These are phyloP conservation scores for Starmerella etchellsii DNA, from an alignment of 805 yeast genomes.

Conservation along the genomic window DNA sequence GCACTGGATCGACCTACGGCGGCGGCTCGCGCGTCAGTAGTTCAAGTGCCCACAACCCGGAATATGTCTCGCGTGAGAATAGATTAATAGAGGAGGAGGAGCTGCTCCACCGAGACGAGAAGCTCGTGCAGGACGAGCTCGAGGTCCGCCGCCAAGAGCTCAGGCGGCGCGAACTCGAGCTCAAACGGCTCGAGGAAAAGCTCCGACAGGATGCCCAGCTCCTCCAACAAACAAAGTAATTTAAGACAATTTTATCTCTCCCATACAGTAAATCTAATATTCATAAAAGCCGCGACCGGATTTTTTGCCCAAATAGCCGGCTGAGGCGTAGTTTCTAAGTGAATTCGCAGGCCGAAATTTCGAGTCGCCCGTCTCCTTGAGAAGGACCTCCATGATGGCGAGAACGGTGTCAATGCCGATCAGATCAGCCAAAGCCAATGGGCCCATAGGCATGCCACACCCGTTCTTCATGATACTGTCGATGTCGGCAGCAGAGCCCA, in stretches of 20 bases:
- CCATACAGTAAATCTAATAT: too few relatives aligned
- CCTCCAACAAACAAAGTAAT: conserved; percentile 1
- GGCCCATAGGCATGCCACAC: conserved; percentile 38
- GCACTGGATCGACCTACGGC: background rate
- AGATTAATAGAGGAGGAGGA: conserved; percentile 83
- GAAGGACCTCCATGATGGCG: conserved; percentile 32
- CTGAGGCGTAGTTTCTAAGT: conserved; percentile 31
- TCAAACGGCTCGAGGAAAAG: conserved; percentile 66
- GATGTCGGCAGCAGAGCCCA: conserved; percentile 31
- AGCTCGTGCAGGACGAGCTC: conserved; percentile 77
- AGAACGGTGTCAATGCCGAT: conserved; percentile 34
- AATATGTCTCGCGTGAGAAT: conserved; percentile 63
- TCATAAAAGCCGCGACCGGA: conserved; percentile 33
- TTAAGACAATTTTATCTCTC: too few relatives aligned
- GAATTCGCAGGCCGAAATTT: conserved; percentile 32
- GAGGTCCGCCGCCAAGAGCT: conserved; percentile 69
- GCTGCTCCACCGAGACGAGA: conserved; percentile 72
- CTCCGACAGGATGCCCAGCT: conserved; percentile 41
- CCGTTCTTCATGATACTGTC: conserved; percentile 35
- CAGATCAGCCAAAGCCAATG: conserved; percentile 33
- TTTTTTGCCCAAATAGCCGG: conserved; percentile 33
- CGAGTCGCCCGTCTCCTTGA: conserved; percentile 31
- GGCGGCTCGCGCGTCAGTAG: conserved; percentile 1
- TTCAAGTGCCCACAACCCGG: conserved; percentile 25
- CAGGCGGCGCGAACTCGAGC: conserved; percentile 70